Percentiles rank a stretch among this genome's conserved stretches.
Conservation (phyloP, 1,139 yeast species). For the Sugiyamaella pinicola region DNA sequence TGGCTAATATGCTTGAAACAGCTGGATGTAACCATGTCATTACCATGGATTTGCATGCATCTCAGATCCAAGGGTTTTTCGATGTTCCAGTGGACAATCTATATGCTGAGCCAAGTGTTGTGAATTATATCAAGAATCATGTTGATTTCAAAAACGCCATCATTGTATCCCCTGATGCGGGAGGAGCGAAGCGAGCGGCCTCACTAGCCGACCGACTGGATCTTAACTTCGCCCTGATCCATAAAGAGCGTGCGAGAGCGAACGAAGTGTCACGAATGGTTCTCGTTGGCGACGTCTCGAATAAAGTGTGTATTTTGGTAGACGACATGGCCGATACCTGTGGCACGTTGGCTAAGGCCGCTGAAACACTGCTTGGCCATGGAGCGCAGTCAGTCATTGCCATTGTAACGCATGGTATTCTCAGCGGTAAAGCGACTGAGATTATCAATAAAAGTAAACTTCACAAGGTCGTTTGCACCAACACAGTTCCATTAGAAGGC, state of each 20-base stretch:
- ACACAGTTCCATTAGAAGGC: constrained; percentile 89
- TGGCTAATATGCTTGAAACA: constrained; percentile 92
- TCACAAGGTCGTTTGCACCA: constrained; percentile 85
- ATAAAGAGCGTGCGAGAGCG: constrained; percentile 93
- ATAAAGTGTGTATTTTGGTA: constrained; percentile 83
- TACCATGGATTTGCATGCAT: constrained; percentile 96
- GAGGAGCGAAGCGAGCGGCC: constrained; percentile 98
- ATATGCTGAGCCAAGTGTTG: constrained; percentile 94
- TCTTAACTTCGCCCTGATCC: constrained; percentile 91
- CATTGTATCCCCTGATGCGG: constrained; percentile 96
- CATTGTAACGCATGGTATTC: constrained; percentile 92
- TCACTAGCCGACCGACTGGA: constrained; percentile 91
- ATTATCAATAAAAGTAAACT: constrained; percentile 79
- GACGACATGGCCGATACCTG: constrained; percentile 99
- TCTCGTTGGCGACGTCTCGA: constrained; percentile 90
- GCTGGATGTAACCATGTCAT: constrained; percentile 98
- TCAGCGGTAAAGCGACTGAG: constrained; percentile 84
- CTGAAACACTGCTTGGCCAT: constrained; percentile 80
- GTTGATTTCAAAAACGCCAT: constrained; percentile 69
- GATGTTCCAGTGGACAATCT: constrained; percentile 95
- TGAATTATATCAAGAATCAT: constrained; percentile 79
- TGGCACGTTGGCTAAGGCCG: constrained; percentile 95
- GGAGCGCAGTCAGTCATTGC: constrained; percentile 88
- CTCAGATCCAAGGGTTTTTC: constrained; percentile 96
- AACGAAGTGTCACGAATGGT: constrained; percentile 96